Base-by-base conservation (phyloP, 306 rosid species). In the Sicyos edulis region DNA sequence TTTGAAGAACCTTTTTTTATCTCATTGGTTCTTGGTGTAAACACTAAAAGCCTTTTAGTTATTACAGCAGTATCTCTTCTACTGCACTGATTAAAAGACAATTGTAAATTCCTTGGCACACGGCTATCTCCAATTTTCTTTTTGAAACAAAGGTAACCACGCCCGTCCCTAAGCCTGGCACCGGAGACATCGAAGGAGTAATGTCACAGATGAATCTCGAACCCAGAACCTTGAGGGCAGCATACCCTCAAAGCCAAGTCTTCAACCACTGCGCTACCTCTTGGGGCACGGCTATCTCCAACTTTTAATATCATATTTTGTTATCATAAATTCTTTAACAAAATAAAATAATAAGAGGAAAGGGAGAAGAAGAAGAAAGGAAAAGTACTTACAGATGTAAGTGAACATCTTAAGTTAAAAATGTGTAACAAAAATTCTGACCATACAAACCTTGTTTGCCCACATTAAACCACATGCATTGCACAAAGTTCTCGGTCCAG, bases 381-480 rank as follows among this genome's bases (percentile, higher is more conserved):
- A 15, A 61, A 60, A 32, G 22, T 62, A 69, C 53, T 20, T 29
- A 76, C 50, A 73, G 71, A 34, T n/a, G 65, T 10, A 77, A 7
- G 40, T 45, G n/a, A 10, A 22, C 20, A 26, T 62, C 54, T 51
- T 32, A 50, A 10, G n/a, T 45, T 49, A 50, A 17, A 74, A 70
- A 74, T 19, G 63, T 57, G 71, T 58, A 65, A 65, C 67, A 70
- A 19, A 6, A 55, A 40, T 68, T 47, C 42, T 68, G 49, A 47
- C 42, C 21, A 50, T 69, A 69, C 21, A 69, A 76, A 92, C 98
- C 96, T 93, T 90, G 80, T 90, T 93, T 29, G 97, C 98, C 98
- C 98, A 93, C 98, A 90, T 93, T 78, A 93, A 91, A 80, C 97
- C 98, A 6, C 98, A 93, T 6, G 98, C 98, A 81, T 92, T 92